Conservation (phyloP, 192 early-diverging fungal species). For the Podila epigama region DNA sequence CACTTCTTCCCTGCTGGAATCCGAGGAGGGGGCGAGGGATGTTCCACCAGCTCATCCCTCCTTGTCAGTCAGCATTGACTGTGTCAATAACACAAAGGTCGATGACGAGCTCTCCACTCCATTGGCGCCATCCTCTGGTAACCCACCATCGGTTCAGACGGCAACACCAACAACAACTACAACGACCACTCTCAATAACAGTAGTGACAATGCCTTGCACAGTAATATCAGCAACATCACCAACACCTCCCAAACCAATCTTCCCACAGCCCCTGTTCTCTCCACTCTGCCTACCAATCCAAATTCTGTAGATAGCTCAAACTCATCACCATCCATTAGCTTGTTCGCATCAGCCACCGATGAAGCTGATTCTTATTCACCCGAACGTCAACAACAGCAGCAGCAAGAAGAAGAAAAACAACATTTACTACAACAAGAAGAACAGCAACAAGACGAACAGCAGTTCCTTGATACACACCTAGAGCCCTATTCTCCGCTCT, state of each 20-base stretch:
- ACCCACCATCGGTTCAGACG: too few species aligned
- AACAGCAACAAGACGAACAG: not conserved
- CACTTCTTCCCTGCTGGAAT: not conserved
- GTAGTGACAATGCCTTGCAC: too few species aligned
- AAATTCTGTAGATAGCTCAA: not conserved
- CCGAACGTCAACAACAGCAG: not conserved
- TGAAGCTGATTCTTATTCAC: not conserved
- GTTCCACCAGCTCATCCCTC: too few species aligned
- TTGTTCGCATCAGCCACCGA: too few species aligned
- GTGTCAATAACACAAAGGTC: not conserved
- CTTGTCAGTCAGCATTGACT: not conserved
- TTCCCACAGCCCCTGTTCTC: not conserved
- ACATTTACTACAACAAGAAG: not conserved
- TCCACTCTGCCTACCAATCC: not conserved
- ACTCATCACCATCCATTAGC: not conserved
- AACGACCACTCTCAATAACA: not conserved
- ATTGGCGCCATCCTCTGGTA: not conserved
- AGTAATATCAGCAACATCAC: too few species aligned
- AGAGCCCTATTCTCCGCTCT: slow-evolving; percentile 38
- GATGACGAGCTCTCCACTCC: not conserved
- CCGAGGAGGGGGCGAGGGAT: not conserved
- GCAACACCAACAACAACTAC: too few species aligned
- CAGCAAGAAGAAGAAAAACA: not conserved
- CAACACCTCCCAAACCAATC: not conserved
- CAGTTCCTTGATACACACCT: slow-evolving; percentile 3